phyloP scores from a whole-genome alignment of 1,284 basidiomycete species.

The Ceratobasidium sp. region DNA sequence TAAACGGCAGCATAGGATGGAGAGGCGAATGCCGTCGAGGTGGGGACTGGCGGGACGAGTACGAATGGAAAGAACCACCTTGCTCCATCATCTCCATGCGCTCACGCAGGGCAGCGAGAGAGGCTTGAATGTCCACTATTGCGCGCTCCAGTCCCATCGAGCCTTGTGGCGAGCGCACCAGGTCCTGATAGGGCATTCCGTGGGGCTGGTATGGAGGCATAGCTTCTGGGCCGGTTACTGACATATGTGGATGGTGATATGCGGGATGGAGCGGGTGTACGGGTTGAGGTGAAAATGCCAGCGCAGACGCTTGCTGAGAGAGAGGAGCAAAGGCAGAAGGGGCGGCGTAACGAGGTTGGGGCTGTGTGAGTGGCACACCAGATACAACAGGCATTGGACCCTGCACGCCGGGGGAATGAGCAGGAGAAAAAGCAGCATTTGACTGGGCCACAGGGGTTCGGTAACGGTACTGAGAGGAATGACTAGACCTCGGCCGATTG shows the following conservation, averaged over 20 bases:
- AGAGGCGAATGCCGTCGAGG: conserved; percentile 14
- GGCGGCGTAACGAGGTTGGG: conserved; percentile 72
- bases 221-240: conserved; percentile 1
- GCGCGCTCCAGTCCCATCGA: conserved; percentile 65
- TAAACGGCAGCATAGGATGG: conserved; percentile 30
- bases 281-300: conserved; percentile 43
- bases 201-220: conserved; percentile 46
- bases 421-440: conserved; percentile 48
- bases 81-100: conserved; percentile 78
- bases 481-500: conserved; percentile 70
- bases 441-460: conserved; percentile 76
- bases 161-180: conserved; percentile 9
- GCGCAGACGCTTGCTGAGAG: conserved; percentile 52
- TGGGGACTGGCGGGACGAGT: conserved; percentile 8
- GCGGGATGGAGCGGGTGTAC: conserved; percentile 41
- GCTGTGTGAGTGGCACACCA: conserved; percentile 62
- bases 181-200: conserved; percentile 48
- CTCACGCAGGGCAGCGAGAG: conserved; percentile 88
- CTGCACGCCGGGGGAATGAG: conserved; percentile 37
- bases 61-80: conserved; percentile 30
- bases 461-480: conserved; percentile 70
- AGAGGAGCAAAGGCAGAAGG: conserved; percentile 72
- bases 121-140: conserved; percentile 84
- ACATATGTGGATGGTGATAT: conserved; percentile 51
- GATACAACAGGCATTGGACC: conserved; percentile 25